Evolutionary conservation across 1,139 yeast genomes (phyloP).

Genomic region (Geotrichum aggregatum): DNA sequence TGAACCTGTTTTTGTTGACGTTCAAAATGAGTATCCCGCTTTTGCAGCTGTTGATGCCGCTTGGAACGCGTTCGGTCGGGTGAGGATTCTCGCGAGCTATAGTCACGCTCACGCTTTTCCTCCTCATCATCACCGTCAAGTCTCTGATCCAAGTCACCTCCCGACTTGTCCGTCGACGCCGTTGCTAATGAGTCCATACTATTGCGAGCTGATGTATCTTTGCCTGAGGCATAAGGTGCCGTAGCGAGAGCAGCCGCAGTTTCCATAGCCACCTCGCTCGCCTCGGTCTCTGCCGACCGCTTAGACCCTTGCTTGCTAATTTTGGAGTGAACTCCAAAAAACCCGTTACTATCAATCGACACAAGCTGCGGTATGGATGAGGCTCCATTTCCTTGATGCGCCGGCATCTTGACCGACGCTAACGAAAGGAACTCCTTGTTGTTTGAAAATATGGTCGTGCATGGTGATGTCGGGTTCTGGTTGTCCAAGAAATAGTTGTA

Average conservation of each 20-base stretch:
- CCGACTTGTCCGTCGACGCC: constrained; percentile 5
- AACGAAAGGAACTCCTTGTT: constrained; percentile 33
- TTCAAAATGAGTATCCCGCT: no score
- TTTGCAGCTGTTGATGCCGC: no score
- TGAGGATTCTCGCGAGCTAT: not conserved
- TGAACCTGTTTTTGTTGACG: no score
- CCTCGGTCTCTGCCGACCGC: not conserved
- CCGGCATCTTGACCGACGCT: constrained; percentile 22
- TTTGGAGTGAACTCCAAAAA: constrained; percentile 32
- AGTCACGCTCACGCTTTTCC: no score
- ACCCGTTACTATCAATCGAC: constrained; percentile 33
- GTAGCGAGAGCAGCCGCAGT: not conserved
- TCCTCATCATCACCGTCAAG: not conserved
- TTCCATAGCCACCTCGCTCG: not conserved
- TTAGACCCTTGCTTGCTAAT: no score
- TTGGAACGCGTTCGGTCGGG: no score
- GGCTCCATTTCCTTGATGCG: not conserved
- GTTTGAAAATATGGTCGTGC: constrained; percentile 34
- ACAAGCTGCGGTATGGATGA: constrained; percentile 20
- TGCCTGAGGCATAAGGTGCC: not conserved
- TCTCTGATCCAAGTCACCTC: constrained; percentile 1
- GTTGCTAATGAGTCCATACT: constrained; percentile 15
- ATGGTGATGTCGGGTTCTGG: constrained; percentile 24
- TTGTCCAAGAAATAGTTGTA: constrained; percentile 32
- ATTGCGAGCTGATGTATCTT: constrained; percentile 1